A percentile compares a stretch with the other conserved stretches of the same genome.
Evolutionary conservation across 345 rosid species (phyloP).

Genomic region (Litchi chinensis): DNA sequence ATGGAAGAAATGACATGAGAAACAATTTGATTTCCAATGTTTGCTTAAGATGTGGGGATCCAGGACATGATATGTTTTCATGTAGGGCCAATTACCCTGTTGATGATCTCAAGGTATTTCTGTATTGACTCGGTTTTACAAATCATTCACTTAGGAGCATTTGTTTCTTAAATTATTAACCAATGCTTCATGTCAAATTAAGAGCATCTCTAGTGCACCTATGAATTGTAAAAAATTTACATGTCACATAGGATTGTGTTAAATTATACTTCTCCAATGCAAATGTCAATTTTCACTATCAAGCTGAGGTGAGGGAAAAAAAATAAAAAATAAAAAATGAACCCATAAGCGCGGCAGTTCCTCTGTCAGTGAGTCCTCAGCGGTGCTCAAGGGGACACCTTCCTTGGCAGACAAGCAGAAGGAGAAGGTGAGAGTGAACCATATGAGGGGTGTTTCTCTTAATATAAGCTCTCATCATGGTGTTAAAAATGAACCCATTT

Average conservation of each 20-base stretch:
- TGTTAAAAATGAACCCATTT: slow-evolving; percentile 51
- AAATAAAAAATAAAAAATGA: too few relatives aligned
- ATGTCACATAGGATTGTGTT: too few relatives aligned
- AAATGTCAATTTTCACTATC: too few relatives aligned
- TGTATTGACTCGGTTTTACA: not conserved
- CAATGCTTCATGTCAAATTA: not conserved
- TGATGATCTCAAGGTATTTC: slow-evolving; percentile 39
- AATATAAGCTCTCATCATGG: slow-evolving; percentile 52
- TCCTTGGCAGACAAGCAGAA: slow-evolving; percentile 63
- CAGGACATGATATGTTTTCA: slow-evolving; percentile 39
- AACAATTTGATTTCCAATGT: slow-evolving; percentile 1
- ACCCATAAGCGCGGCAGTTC: slow-evolving; percentile 54
- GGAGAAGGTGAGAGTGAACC: slow-evolving; percentile 95
- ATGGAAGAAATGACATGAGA: slow-evolving; percentile 10
- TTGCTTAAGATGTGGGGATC: slow-evolving; percentile 34
- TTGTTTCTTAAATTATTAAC: not conserved
- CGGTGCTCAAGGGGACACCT: slow-evolving; percentile 32
- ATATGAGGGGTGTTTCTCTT: slow-evolving; percentile 31
- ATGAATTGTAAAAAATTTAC: too few relatives aligned
- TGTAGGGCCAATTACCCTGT: slow-evolving; percentile 27
- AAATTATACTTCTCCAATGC: too few relatives aligned
- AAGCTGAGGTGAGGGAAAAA: too few relatives aligned
- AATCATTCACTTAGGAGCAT: not conserved
- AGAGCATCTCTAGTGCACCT: too few relatives aligned
- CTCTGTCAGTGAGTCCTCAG: slow-evolving; percentile 28